Evolutionary conservation across 1,284 basidiomycete species (phyloP), one percentile per base, ranked within the genome.

Genomic region (Phylloboletellus chloephorus): DNA sequence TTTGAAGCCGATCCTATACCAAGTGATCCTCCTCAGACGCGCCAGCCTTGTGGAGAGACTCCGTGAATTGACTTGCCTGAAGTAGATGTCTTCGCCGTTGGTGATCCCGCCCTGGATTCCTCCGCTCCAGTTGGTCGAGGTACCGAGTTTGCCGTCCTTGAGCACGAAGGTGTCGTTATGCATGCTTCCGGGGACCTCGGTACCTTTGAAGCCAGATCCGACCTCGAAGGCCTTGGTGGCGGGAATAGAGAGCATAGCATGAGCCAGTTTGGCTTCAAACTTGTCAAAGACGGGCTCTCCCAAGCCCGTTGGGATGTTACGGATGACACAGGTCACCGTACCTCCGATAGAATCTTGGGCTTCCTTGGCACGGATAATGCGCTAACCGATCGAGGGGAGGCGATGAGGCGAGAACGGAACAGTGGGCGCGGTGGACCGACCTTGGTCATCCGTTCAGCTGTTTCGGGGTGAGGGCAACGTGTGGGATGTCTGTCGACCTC

Each of bases 231-330:
- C 93, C 64, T 99, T 99, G 44, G 96, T 98, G 6, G 96, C 95
- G 23, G 96, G 96, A 58, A 98, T 98, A 47, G 89, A 94, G 44
- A 99, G 78, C 94, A 99, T 98, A 12, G 96, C 96, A 63, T 98
- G 96, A 3, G 80, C 96, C 45, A 99, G 82, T 53, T 83, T 81
- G 23, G 96, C 96, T 66, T 98, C 96, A 61, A 98, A 84, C 71
- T 98, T 98, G 76, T 99, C 94, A 64, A 99, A 98, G 44, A 91
- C 88, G 32, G 96, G 96, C 66, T 98, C 96, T 42, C 96, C 96
- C 25, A 98, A 78, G 3, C 96, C 96, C 13, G 84, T 68, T 29
- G 96, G 94, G 5, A 88, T 80, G 50, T 84, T 79, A 40, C 95
- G 87, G 57, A 99, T 89, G 29, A 98, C 88, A 64, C 96, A 98